phyloP scores from a whole-genome alignment of 2,329 filamentous ascomycete species.

The Cladophialophora exuberans region DNA sequence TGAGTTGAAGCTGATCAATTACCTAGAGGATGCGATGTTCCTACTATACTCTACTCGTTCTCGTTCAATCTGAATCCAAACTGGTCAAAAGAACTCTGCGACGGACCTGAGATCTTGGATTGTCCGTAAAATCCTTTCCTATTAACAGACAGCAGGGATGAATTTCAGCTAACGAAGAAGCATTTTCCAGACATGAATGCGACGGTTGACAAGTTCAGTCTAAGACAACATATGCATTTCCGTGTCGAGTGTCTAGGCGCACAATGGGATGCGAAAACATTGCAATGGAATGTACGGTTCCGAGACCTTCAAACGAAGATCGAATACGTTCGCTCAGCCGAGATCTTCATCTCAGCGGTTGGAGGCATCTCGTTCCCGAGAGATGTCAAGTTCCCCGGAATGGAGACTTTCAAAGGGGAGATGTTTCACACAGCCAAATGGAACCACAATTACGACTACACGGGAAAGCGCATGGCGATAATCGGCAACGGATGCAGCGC shows the following conservation, averaged over 20 bases:
- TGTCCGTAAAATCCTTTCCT: constrained; percentile 32
- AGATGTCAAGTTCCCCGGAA: constrained; percentile 48
- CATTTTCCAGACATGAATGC: constrained; percentile 42
- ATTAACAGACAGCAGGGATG: no score
- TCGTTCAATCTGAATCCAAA: constrained; percentile 57
- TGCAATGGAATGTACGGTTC: constrained; percentile 36
- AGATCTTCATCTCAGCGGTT: constrained; percentile 37
- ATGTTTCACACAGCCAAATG: constrained; percentile 62
- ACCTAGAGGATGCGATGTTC: constrained; percentile 34
- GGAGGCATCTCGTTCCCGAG: constrained; percentile 37
- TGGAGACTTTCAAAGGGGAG: constrained; percentile 56
- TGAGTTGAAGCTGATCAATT: neutral
- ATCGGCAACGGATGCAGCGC: constrained; percentile 62
- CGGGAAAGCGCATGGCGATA: constrained; percentile 59
- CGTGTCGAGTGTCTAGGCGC: constrained; percentile 33
- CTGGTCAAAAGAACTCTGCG: constrained; percentile 55
- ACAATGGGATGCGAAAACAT: constrained; percentile 30
- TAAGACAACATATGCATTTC: constrained; percentile 33
- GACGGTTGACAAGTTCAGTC: constrained; percentile 39
- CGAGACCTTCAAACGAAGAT: constrained; percentile 25
- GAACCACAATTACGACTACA: constrained; percentile 51
- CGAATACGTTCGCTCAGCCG: constrained; percentile 23
- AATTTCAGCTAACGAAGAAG: no score
- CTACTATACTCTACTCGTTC: constrained; percentile 59
- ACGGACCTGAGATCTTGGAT: constrained; percentile 53